Evolutionary conservation across 2,329 filamentous ascomycete genomes (phyloP), one percentile per base, ranked within the genome.

Genomic region (Neofusicoccum parvum): DNA sequence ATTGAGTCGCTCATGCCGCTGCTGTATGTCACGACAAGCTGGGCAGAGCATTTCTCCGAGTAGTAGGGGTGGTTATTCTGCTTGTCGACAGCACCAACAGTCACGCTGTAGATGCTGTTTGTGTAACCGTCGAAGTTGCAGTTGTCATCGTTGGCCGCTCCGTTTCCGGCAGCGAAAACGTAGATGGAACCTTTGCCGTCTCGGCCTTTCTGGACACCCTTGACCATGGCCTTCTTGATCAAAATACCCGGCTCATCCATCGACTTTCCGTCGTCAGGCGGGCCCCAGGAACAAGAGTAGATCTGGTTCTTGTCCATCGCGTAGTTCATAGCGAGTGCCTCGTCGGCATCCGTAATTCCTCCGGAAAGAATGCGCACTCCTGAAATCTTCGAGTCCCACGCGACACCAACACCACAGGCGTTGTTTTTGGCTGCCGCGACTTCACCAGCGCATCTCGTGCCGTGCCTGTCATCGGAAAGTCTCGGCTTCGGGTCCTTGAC

Each of bases 81-180:
- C 66, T 92, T 86, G 76, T 97, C 94, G 68, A 99, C 90, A 39
- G 94, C 94, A 43, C 95, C 95, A 17, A 99, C 93, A 0, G 94
- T 97, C 72, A 99, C 95, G 76, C 93, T 97, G 84, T 98, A 99
- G 72, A 99, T 99, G 75, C 94, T 97, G 82, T 99, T 99, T 67
- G 95, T 99, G 80, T 99, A 99, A 45, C 95, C 95, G 75, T 99
- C 95, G 76, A 99, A 99, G 77, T 99, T 99, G 85, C 95, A 99
- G 79, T 99, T 98, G 77, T 99, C 95, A 53, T 92, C 94, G 69
- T 83, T 87, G 3, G 84, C 83, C 10, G 94, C 96, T 66, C 95
- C 95, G 74, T 99, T 99, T 66, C 95, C 95, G 70, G 94, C 94
- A 49, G 95, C 95, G 78, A 99, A 99, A 64, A 99, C 95, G 73